Conservation (phyloP, 106 monocot species). For the Hemerocallis citrina region DNA sequence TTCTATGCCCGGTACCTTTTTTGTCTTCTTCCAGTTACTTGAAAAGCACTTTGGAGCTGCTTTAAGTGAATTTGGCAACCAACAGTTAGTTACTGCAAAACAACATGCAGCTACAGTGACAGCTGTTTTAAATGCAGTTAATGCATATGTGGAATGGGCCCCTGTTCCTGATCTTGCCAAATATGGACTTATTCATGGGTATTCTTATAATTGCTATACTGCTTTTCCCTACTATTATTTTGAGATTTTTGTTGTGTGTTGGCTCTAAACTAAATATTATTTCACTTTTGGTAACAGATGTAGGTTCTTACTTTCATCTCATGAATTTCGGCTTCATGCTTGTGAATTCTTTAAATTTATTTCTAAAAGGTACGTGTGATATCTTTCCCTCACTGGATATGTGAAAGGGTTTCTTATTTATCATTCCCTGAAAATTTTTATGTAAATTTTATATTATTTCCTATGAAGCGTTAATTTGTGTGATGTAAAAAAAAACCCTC, state of each 20-base stretch:
- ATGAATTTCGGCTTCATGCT: slow-evolving; percentile 91
- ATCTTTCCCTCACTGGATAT: neutral
- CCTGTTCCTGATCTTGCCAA: slow-evolving; percentile 85
- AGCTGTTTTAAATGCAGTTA: slow-evolving; percentile 80
- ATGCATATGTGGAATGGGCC: slow-evolving; percentile 98
- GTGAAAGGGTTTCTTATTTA: no score
- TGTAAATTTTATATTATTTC: no score
- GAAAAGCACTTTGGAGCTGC: slow-evolving; percentile 86
- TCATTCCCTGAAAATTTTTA: no score
- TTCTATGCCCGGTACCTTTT: no score
- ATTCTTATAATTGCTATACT: neutral
- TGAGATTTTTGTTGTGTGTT: neutral
- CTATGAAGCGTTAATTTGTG: no score
- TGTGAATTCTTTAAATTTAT: slow-evolving; percentile 90
- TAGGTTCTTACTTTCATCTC: slow-evolving; percentile 70
- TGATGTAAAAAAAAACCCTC: no score
- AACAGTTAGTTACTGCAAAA: slow-evolving; percentile 60
- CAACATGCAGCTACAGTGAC: slow-evolving; percentile 71
- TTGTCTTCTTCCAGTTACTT: slow-evolving; percentile 51
- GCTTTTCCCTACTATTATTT: neutral
- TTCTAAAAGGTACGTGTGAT: slow-evolving; percentile 61
- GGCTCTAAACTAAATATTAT: neutral
- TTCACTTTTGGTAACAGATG: slow-evolving; percentile 47
- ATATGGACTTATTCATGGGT: slow-evolving; percentile 92
- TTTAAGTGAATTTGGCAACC: slow-evolving; percentile 47